Evolutionary conservation across 2,329 filamentous ascomycete species (phyloP).

Genomic region (Tolypocladium amazonense): DNA sequence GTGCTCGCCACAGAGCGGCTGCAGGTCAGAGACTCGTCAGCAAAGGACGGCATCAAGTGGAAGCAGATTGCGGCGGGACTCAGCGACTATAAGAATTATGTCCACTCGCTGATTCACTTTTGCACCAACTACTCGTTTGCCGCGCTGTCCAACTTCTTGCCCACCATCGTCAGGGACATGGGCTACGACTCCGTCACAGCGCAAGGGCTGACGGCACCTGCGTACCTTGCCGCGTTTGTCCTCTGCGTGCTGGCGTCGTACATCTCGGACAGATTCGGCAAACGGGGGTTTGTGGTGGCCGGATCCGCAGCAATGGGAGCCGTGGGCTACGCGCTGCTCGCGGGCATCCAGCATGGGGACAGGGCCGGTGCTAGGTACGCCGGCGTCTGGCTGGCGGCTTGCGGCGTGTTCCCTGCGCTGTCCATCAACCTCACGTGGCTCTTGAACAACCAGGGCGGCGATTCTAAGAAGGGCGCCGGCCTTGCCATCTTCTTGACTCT

Average conservation of each 20-base stretch:
- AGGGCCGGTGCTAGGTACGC: slow-evolving; percentile 20
- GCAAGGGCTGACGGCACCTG: slow-evolving; percentile 29
- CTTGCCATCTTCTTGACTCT: slow-evolving; percentile 10
- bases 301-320: slow-evolving; percentile 10
- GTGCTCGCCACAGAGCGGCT: slow-evolving; percentile 11
- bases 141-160: slow-evolving; percentile 27
- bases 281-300: slow-evolving; percentile 22
- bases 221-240: slow-evolving; percentile 28
- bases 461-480: slow-evolving; percentile 15
- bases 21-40: slow-evolving; percentile 4
- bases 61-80: slow-evolving; percentile 22
- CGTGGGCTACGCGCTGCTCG: slow-evolving; percentile 19
- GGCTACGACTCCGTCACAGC: slow-evolving; percentile 26
- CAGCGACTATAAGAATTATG: slow-evolving; percentile 22
- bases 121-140: slow-evolving; percentile 27
- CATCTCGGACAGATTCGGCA: slow-evolving; percentile 22
- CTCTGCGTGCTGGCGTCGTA: slow-evolving; percentile 18
- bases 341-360: slow-evolving; percentile 8
- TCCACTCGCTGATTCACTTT: slow-evolving; percentile 26
- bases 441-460: slow-evolving; percentile 18
- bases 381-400: slow-evolving; percentile 23
- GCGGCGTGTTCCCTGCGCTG: slow-evolving; percentile 17
- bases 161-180: slow-evolving; percentile 28
- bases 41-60: slow-evolving; percentile 10
- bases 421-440: slow-evolving; percentile 19